Conservation (phyloP, 2,329 filamentous ascomycete genomes). For the Trichoderma breve region DNA sequence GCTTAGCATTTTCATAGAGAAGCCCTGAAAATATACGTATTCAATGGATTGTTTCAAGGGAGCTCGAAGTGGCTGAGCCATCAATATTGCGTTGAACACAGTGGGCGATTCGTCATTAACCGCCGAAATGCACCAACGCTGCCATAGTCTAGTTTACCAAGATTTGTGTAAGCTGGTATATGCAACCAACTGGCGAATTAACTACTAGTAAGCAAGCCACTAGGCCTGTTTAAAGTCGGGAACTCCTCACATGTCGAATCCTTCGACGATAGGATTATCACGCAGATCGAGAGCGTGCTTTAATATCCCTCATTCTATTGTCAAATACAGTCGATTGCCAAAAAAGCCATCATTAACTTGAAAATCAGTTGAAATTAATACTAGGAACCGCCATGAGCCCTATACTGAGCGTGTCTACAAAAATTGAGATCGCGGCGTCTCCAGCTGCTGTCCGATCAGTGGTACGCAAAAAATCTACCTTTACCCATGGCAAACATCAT, state of each 20-base stretch:
- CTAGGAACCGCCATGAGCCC: not conserved
- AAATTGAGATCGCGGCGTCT: conserved; percentile 15
- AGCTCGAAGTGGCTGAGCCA: not conserved
- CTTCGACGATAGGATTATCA: not conserved
- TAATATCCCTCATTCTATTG: not conserved
- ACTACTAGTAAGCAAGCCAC: not conserved
- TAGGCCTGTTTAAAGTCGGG: not conserved
- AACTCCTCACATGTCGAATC: not conserved
- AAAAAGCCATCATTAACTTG: not conserved
- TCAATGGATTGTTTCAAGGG: not conserved
- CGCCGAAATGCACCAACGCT: not conserved
- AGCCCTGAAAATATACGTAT: not conserved
- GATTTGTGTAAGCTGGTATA: not conserved
- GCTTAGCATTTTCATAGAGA: not conserved
- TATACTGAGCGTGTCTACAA: conserved; percentile 7
- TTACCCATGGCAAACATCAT: not conserved
- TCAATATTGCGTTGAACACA: not conserved
- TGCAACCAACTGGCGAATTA: not conserved
- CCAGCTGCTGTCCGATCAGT: conserved; percentile 8
- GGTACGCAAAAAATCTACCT: not conserved
- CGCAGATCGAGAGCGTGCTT: not conserved
- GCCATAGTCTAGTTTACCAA: not conserved
- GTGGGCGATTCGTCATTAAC: not conserved
- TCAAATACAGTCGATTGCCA: not conserved
- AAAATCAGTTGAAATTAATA: not conserved